Conservation (phyloP, 78 protist species). For the Monosiga brevicollis region DNA sequence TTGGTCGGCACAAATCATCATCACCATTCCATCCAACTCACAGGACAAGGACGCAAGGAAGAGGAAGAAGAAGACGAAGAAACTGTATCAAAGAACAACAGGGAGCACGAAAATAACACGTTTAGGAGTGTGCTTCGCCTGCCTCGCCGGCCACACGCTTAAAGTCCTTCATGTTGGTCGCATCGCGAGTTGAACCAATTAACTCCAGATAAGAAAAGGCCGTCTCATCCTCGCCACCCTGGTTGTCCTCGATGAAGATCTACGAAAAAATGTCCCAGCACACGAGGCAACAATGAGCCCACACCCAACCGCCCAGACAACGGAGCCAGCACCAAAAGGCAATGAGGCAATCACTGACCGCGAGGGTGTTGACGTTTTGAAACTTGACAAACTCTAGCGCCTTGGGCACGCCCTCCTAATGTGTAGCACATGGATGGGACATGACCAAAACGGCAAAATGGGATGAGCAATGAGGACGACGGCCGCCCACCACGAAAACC, state of each 20-base stretch:
- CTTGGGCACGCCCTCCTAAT: not conserved
- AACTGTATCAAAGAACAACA: too few relatives aligned
- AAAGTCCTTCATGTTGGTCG: conserved; percentile 17
- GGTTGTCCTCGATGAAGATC: conserved; percentile 14
- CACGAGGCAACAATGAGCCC: not conserved
- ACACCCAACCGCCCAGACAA: not conserved
- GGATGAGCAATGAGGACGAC: not conserved
- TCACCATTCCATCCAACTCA: too few relatives aligned
- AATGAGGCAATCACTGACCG: not conserved
- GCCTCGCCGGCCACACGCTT: conserved; percentile 5
- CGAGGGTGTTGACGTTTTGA: conserved; percentile 15
- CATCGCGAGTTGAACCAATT: conserved; percentile 1
- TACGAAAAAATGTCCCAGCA: not conserved
- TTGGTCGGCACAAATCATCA: too few relatives aligned
- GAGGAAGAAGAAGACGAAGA: too few relatives aligned
- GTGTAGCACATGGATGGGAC: not conserved
- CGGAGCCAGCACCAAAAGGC: too few relatives aligned
- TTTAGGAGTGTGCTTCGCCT: too few relatives aligned
- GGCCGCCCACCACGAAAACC: not conserved
- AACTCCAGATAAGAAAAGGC: not conserved
- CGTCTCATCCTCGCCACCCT: conserved; percentile 19
- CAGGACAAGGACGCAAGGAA: too few relatives aligned
- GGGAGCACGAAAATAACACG: too few relatives aligned
- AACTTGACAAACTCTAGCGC: conserved; percentile 15
- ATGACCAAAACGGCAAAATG: not conserved